Evolutionary conservation across 257 asterid genomes (phyloP).

Genomic region (Solanum rostratum): DNA sequence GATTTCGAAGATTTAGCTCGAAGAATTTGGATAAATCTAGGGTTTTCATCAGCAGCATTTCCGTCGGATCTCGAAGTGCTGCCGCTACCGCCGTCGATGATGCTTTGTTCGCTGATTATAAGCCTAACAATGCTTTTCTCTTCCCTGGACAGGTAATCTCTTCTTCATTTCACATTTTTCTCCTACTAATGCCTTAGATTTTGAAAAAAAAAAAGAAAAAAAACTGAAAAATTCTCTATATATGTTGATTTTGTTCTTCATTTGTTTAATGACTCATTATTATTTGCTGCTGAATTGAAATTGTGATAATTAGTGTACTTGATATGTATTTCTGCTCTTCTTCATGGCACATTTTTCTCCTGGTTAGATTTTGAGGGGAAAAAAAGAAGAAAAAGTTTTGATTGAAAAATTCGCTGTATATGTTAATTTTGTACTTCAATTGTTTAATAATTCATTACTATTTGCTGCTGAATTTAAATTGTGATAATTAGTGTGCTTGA

Average conservation of each 20-base stretch:
- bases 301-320: background rate
- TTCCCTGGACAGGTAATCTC: constrained; percentile 87
- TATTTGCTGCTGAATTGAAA: background rate
- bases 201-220: too few species aligned
- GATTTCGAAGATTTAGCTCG: constrained; percentile 21
- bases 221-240: background rate
- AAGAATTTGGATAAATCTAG: constrained; percentile 42
- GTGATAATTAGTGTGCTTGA: background rate
- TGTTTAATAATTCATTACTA: background rate
- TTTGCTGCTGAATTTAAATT: background rate
- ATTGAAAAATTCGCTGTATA: background rate
- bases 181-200: background rate
- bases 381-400: background rate
- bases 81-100: constrained; percentile 34
- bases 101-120: constrained; percentile 57
- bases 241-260: background rate
- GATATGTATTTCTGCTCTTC: background rate
- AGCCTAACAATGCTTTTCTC: constrained; percentile 77
- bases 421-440: background rate
- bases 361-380: background rate
- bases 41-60: constrained; percentile 57
- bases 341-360: background rate
- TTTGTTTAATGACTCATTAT: background rate
- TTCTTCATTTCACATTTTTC: background rate
- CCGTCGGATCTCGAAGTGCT: constrained; percentile 55